Evolutionary conservation across 1,284 basidiomycete species (phyloP).

Genomic region (Ceratobasidium sp.): DNA sequence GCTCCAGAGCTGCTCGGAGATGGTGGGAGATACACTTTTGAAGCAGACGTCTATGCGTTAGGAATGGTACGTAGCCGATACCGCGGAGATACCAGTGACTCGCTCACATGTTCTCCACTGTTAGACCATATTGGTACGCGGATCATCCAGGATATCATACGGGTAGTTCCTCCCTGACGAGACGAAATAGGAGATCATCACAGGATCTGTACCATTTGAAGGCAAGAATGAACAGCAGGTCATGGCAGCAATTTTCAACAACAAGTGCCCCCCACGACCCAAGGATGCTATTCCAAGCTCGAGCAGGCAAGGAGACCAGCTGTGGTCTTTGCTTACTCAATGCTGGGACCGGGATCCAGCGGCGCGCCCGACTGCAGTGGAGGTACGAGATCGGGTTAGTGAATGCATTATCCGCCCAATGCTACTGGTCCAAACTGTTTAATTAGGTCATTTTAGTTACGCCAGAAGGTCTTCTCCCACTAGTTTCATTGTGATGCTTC

Average conservation of each 20-base stretch:
- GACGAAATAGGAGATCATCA: neutral
- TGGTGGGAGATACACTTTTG: neutral
- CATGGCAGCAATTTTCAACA: neutral
- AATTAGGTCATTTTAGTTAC: neutral
- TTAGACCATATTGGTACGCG: neutral
- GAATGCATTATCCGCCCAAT: neutral
- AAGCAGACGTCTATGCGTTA: neutral
- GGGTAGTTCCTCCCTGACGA: neutral
- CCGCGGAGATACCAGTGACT: neutral
- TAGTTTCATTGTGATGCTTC: no score
- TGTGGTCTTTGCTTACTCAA: neutral
- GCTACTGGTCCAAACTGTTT: neutral
- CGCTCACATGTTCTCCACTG: neutral
- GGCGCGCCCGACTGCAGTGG: neutral
- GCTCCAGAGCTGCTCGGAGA: neutral
- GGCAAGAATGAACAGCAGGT: neutral
- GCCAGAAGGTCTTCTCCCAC: slow-evolving; percentile 2
- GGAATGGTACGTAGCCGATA: neutral
- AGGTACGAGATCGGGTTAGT: neutral
- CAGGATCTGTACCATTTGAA: neutral
- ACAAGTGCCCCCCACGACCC: neutral
- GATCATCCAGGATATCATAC: neutral
- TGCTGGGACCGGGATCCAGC: neutral
- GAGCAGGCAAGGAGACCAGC: neutral
- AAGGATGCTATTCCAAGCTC: neutral